A percentile compares a stretch with the other conserved stretches of the same genome.
These are phyloP conservation scores for Xylaria digitata DNA, from an alignment of 2,329 filamentous ascomycete species.

Conservation along the genomic window DNA sequence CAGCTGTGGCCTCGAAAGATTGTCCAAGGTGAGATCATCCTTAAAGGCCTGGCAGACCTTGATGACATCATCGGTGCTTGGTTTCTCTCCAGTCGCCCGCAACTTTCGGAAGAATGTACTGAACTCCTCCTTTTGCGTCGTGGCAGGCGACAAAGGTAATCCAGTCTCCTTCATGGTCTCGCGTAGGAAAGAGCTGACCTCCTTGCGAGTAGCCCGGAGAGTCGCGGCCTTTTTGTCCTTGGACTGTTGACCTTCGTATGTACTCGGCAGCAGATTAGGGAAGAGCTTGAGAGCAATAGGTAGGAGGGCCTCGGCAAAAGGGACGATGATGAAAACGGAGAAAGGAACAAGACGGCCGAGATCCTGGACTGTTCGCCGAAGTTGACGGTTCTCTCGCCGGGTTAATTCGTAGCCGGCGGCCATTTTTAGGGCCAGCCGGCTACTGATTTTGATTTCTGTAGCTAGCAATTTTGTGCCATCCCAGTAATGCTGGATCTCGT, in stretches of 20 bases:
- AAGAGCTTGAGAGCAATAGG: slow-evolving; percentile 93
- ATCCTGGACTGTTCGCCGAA: slow-evolving; percentile 93
- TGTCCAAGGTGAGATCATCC: slow-evolving; percentile 96
- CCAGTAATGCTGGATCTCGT: slow-evolving; percentile 95
- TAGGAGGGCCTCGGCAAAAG: slow-evolving; percentile 92
- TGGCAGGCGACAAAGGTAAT: slow-evolving; percentile 83
- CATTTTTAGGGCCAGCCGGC: slow-evolving; percentile 93
- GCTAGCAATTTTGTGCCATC: slow-evolving; percentile 96
- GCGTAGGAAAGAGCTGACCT: slow-evolving; percentile 90
- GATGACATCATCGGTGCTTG: slow-evolving; percentile 90
- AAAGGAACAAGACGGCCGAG: slow-evolving; percentile 93
- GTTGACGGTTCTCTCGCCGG: slow-evolving; percentile 89
- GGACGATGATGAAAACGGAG: slow-evolving; percentile 95
- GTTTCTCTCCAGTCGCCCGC: slow-evolving; percentile 87
- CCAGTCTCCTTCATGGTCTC: slow-evolving; percentile 94
- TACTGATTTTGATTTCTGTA: slow-evolving; percentile 93
- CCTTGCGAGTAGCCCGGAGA: slow-evolving; percentile 87
- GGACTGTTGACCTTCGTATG: slow-evolving; percentile 90
- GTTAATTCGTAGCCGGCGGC: slow-evolving; percentile 96
- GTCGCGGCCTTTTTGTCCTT: slow-evolving; percentile 88
- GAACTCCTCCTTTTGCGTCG: slow-evolving; percentile 92
- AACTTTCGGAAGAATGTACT: slow-evolving; percentile 97
- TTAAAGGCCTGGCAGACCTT: slow-evolving; percentile 99
- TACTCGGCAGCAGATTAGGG: slow-evolving; percentile 96
- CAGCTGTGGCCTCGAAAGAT: slow-evolving; percentile 92